These are phyloP conservation scores for Lindgomyces ingoldianus DNA, from an alignment of 495 filamentous ascomycete genomes.

Conservation along the genomic window DNA sequence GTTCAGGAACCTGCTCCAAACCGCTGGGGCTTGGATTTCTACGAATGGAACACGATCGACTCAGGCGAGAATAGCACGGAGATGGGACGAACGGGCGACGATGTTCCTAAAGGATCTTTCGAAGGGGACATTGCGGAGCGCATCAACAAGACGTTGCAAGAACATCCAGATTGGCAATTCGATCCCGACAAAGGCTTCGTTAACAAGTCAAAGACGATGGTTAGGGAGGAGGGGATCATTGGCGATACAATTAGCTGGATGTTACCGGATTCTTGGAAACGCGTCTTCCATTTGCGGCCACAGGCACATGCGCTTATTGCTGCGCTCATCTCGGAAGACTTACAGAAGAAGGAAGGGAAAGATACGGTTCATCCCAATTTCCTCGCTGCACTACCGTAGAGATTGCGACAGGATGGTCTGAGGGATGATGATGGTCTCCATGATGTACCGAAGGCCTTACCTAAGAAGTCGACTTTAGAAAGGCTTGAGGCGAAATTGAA, in stretches of 20 bases:
- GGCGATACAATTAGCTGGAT: constrained; percentile 28
- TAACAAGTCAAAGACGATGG: constrained; percentile 9
- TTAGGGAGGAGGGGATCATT: constrained; percentile 13
- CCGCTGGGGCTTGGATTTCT: constrained; percentile 22
- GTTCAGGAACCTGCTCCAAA: constrained; percentile 30
- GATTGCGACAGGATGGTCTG: no score
- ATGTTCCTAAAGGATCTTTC: constrained; percentile 25
- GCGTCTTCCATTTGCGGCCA: constrained; percentile 32
- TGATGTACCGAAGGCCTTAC: no score
- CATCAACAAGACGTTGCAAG: constrained; percentile 24
- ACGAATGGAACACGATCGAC: constrained; percentile 34
- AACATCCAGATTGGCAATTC: constrained; percentile 31
- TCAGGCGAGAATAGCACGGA: constrained; percentile 16
- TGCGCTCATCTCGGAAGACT: constrained; percentile 11
- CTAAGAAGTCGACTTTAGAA: no score
- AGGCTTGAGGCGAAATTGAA: no score
- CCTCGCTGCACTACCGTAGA: no score
- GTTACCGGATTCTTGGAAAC: constrained; percentile 31
- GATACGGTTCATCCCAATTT: no score
- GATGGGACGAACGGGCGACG: constrained; percentile 14
- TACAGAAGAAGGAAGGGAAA: background rate
- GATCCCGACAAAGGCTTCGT: constrained; percentile 23
- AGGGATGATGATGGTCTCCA: background rate
- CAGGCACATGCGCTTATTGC: constrained; percentile 25
- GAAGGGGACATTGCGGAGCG: constrained; percentile 22